Evolutionary conservation across 129 eudicot species (phyloP).

Genomic region (Escallonia rubra): DNA sequence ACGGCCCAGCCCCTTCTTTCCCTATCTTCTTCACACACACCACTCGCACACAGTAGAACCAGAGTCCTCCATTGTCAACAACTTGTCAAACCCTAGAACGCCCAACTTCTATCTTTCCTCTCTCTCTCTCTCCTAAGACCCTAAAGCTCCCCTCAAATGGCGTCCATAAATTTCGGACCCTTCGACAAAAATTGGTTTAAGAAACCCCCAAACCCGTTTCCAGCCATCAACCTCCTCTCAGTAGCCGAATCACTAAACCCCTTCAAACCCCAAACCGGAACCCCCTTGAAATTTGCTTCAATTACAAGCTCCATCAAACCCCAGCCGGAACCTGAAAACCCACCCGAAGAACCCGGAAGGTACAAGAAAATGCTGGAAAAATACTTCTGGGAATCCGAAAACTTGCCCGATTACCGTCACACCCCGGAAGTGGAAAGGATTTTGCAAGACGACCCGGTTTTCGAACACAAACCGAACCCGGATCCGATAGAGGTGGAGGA

Average conservation of each 20-base stretch:
- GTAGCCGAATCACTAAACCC: conserved; percentile 43
- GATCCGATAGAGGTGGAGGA: conserved; percentile 65
- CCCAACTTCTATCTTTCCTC: no score
- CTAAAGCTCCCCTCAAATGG: conserved; percentile 32
- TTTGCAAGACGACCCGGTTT: conserved; percentile 53
- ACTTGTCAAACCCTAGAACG: no score
- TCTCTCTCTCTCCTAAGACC: no score
- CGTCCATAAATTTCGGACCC: conserved; percentile 72
- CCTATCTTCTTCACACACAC: no score
- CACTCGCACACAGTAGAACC: no score
- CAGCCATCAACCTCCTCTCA: conserved; percentile 37
- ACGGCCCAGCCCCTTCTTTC: no score
- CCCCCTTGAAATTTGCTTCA: conserved; percentile 41
- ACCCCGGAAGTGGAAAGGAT: conserved; percentile 68
- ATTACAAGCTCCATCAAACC: conserved; percentile 37
- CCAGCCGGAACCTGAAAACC: conserved; percentile 28
- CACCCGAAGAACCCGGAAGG: conserved; percentile 42
- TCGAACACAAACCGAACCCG: conserved; percentile 69
- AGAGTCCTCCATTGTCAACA: no score
- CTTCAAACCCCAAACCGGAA: conserved; percentile 45
- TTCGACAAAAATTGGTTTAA: conserved; percentile 81
- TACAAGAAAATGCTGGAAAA: conserved; percentile 66
- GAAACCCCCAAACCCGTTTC: conserved; percentile 59
- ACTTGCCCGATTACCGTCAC: conserved; percentile 69
- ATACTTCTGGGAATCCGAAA: conserved; percentile 72